Evolutionary conservation across 768 basidiomycete genomes (phyloP).

Genomic region (Steccherinum ochraceum): DNA sequence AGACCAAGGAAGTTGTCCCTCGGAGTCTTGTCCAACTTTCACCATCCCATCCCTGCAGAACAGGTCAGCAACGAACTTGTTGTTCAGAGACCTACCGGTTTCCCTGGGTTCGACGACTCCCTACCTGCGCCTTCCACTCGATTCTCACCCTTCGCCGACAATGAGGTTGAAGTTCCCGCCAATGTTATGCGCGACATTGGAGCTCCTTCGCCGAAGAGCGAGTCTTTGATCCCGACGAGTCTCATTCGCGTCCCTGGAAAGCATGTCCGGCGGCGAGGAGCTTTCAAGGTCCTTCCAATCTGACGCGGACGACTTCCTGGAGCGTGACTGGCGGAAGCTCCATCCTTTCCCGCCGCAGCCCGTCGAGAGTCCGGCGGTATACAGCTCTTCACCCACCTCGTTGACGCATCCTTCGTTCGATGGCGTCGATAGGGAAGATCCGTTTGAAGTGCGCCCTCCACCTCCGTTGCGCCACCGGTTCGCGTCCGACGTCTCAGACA

Average conservation of each 20-base stretch:
- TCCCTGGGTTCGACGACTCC: constrained; percentile 36
- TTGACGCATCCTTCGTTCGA: constrained; percentile 23
- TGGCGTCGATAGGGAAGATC: constrained; percentile 34
- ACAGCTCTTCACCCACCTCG: constrained; percentile 38
- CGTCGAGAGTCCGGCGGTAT: constrained; percentile 19
- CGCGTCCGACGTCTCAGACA: constrained; percentile 18
- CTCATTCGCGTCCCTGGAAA: constrained; percentile 51
- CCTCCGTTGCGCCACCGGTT: constrained; percentile 23
- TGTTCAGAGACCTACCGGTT: constrained; percentile 29
- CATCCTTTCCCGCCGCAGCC: constrained; percentile 16
- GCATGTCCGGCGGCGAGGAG: constrained; percentile 18
- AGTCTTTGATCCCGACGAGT: constrained; percentile 49
- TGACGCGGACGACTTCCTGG: constrained; percentile 45
- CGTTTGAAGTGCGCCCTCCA: constrained; percentile 38
- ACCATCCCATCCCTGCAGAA: constrained; percentile 11
- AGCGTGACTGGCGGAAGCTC: constrained; percentile 43
- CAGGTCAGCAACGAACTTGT: constrained; percentile 10
- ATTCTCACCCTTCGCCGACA: constrained; percentile 53
- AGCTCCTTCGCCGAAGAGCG: constrained; percentile 34
- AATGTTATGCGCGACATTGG: constrained; percentile 19
- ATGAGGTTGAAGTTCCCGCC: constrained; percentile 21
- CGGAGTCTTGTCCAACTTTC: constrained; percentile 19
- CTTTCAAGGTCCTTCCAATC: constrained; percentile 43
- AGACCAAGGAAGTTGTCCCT: constrained; percentile 20
- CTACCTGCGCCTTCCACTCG: constrained; percentile 21